phyloP scores from a whole-genome alignment of 306 rosid species.

The Canavalia gladiata region DNA sequence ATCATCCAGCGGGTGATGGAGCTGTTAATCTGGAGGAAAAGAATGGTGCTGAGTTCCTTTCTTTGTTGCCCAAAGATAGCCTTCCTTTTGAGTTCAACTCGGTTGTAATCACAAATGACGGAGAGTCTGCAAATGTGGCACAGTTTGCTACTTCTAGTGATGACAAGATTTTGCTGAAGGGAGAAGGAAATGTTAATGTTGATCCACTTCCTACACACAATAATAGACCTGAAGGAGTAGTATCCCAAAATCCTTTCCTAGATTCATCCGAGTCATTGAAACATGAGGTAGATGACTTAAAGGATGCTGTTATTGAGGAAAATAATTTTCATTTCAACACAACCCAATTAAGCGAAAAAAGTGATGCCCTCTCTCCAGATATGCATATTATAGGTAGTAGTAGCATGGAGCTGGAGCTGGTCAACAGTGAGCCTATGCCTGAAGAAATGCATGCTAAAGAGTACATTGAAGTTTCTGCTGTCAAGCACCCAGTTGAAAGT shows the following conservation, averaged over 20 bases:
- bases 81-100: constrained; percentile 51
- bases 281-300: constrained; percentile 48
- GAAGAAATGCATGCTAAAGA: constrained; percentile 54
- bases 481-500: constrained; percentile 42
- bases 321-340: constrained; percentile 47
- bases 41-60: constrained; percentile 40
- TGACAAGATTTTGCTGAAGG: constrained; percentile 47
- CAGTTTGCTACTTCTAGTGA: constrained; percentile 45
- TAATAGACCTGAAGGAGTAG: constrained; percentile 51
- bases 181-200: constrained; percentile 51
- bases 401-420: constrained; percentile 43
- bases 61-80: constrained; percentile 47
- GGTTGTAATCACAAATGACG: constrained; percentile 42
- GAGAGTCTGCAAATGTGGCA: constrained; percentile 47
- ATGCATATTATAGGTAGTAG: constrained; percentile 49
- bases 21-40: constrained; percentile 52
- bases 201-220: constrained; percentile 45
- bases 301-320: constrained; percentile 45
- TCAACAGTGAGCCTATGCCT: constrained; percentile 44
- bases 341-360: constrained; percentile 50
- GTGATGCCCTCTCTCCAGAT: constrained; percentile 50
- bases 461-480: constrained; percentile 50
- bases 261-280: constrained; percentile 47
- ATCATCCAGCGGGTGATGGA: constrained; percentile 47
- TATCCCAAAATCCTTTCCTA: constrained; percentile 44